Evolutionary conservation across 208 protist species (phyloP), one percentile per base, ranked within the genome.

Genomic region (Giardia duodenalis): DNA sequence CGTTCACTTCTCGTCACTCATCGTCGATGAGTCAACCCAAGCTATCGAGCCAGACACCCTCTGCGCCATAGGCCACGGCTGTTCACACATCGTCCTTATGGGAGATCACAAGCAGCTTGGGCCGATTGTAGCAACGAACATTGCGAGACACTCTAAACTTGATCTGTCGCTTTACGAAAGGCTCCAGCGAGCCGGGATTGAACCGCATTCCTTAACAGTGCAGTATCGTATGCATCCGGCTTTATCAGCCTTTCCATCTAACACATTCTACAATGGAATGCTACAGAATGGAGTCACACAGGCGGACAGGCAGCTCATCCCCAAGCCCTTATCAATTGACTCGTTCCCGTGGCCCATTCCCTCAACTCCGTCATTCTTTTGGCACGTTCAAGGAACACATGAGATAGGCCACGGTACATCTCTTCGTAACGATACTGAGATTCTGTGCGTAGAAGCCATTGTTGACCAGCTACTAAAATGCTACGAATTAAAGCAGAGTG

Each of bases 211-310:
- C 47, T 95, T 99, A 42, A 95, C 93, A 0, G 96, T 98, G 1
- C 98, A 99, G 94, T 99, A 99, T 94, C 96, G 98, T 87, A 99
- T 99, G 98, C 98, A 99, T 94, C 98, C 98, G 42, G 94, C 92
- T 46, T 92, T 99, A n/a, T 96, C 95, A 44, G 95, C 96, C 89
- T 99, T 99, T 90, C 96, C 97, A 0, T 98, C 97, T 0, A 96
- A 97, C 92, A 96, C 95, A 0, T 99, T 98, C 94, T 99, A 99
- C 93, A 97, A 98, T 92, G 98, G 97, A 76, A 95, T 94, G 0
- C 94, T 99, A 10, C 96, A 97, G 90, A 98, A 98, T 93, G 98
- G 97, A 76, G 95, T 99, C 0, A 97, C 95, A 0, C 93, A 93
- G 1, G 92, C 92, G 1, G 96, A 98, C 67, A 92, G 96, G 47